Base-by-base conservation (phyloP, 108 stramenopile species). In the Schizochytrium sp. region DNA sequence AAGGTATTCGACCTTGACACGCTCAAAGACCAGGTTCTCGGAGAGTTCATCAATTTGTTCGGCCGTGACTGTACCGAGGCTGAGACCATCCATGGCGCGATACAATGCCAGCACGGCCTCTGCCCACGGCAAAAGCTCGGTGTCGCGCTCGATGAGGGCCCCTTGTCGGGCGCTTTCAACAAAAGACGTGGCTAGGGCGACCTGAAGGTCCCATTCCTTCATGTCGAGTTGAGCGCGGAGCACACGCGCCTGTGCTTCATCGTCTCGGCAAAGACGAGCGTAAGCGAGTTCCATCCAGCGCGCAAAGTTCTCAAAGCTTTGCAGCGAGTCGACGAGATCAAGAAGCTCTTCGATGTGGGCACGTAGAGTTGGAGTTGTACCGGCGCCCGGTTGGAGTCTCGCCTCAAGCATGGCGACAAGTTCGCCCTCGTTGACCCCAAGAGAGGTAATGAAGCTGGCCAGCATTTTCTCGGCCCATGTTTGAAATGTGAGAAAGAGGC, bases 141-240 rank as follows among this genome's bases (percentile, higher is more conserved):
- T 12, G 51, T 83, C 76, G n/a, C n/a, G 45, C 51, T 83, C 76
- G 6, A 6, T 12, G 16, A 83, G 6, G 10, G 51, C 76, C 1
- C 76, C 76, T 6, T 23, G 25, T 16, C 48, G 12, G 51, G 18
- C 5, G 25, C 48, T 53, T 12, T 83, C 48, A 12, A 83, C 45
- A 45, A 83, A 53, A 16, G 76, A 53, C 5, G 16, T 47, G 14
- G 76, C 76, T 12, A 83, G 76, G 4, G 76, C 76, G 1, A 83
- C 76, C 51, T 83, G 76, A 34, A 83, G 76, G 51, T 83, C 76
- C 76, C 76, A 83, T 23, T 83, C 76, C 76, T 83, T 83, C 6
- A 83, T 6, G 45, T 83, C 48, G 3, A 83, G 76, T 34, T 83
- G 76, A 6, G 76, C 6, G 51, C 76, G 45, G 8, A 53, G n/a